Conservation (phyloP, 2,329 filamentous ascomycete genomes). For the Colletotrichum horii region DNA sequence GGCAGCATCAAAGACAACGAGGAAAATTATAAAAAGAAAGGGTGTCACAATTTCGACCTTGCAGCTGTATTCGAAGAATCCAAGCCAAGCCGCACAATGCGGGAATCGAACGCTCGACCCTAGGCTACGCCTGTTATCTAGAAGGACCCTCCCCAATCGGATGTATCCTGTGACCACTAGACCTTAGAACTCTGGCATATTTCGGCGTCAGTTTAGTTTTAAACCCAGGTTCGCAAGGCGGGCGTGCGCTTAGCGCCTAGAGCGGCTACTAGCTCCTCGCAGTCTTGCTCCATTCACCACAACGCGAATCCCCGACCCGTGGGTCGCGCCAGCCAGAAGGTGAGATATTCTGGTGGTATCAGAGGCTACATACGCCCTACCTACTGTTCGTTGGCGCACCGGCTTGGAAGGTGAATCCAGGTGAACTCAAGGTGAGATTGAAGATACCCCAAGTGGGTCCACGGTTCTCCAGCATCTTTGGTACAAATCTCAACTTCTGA, state of each 20-base stretch:
- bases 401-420: not conserved
- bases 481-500: not conserved
- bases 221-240: too few species aligned
- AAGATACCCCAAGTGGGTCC: not conserved
- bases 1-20: too few species aligned
- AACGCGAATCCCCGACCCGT: not conserved
- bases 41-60: not conserved
- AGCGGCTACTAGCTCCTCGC: not conserved
- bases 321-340: not conserved
- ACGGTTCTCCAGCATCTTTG: not conserved
- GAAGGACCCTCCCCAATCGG: not conserved
- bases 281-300: not conserved
- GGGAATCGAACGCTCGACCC: not conserved
- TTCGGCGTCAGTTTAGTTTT: too few species aligned
- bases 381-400: not conserved
- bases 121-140: not conserved
- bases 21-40: not conserved
- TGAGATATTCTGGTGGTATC: not conserved
- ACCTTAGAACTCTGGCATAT: not conserved
- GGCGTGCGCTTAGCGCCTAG: not conserved
- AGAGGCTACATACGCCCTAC: not conserved
- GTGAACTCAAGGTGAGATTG: not conserved
- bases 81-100: not conserved
- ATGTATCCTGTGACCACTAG: not conserved
- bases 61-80: not conserved